Percentiles rank a stretch among this genome's conserved stretches.
phyloP scores from a whole-genome alignment of 2,329 filamentous ascomycete species.

The Arthrobotrys sphaeroides region DNA sequence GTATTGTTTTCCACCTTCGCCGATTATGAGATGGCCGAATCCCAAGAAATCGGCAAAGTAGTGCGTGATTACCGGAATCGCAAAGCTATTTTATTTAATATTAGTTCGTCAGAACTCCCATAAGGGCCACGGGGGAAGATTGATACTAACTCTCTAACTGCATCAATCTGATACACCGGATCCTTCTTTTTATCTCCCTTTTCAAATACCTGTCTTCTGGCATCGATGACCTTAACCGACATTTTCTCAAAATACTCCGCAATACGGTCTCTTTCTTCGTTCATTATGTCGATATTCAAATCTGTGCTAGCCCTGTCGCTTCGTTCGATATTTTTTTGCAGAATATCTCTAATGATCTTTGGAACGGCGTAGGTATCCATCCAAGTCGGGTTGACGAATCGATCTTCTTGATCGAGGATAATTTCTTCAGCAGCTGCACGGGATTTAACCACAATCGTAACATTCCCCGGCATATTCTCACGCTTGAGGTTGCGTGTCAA shows the following conservation, averaged over 20 bases:
- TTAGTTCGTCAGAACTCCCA: neutral
- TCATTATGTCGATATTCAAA: conserved; percentile 38
- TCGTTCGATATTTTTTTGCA: conserved; percentile 24
- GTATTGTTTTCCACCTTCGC: conserved; percentile 46
- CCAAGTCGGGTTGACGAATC: conserved; percentile 45
- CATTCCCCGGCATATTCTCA: conserved; percentile 28
- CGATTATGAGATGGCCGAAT: conserved; percentile 53
- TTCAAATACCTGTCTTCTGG: conserved; percentile 32
- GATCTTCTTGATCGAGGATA: conserved; percentile 12
- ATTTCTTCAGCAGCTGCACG: conserved; percentile 45
- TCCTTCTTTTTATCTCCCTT: conserved; percentile 5
- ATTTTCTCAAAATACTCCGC: conserved; percentile 29
- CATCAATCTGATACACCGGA: conserved; percentile 56
- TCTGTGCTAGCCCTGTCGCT: conserved; percentile 17
- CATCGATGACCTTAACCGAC: conserved; percentile 28
- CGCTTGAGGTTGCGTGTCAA: conserved; percentile 20
- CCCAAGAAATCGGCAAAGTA: conserved; percentile 59
- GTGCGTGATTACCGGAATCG: conserved; percentile 58
- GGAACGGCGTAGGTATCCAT: conserved; percentile 42
- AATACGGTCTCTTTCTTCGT: conserved; percentile 24
- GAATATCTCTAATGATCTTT: neutral
- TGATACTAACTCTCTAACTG: conserved; percentile 56
- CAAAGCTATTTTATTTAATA: conserved; percentile 51
- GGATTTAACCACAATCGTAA: conserved; percentile 39
- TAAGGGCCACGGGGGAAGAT: neutral